Conservation (phyloP, 306 rosid genomes). For the Fragaria ananassa region DNA sequence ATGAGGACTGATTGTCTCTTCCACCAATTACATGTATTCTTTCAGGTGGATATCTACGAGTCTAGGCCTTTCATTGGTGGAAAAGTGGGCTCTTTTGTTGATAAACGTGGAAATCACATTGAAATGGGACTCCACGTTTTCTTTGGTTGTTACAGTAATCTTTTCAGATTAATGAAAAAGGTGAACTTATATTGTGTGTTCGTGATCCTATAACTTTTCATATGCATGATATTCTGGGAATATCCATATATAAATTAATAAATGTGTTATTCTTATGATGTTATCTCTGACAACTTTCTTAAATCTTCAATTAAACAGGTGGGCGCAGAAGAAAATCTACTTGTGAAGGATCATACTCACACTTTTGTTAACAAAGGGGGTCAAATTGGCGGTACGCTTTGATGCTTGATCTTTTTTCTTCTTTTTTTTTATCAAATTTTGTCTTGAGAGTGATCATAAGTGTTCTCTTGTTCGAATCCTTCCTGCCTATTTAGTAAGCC, state of each 20-base stretch:
- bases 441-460: background rate
- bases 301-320: conserved; percentile 49
- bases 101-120: conserved; percentile 83
- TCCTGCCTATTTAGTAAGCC: conserved; percentile 12
- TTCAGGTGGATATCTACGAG: conserved; percentile 93
- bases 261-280: background rate
- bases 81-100: conserved; percentile 96
- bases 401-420: conserved; percentile 18
- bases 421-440: background rate
- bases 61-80: conserved; percentile 91
- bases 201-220: conserved; percentile 7
- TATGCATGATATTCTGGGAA: background rate
- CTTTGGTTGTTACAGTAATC: conserved; percentile 97
- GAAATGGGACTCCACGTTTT: conserved; percentile 99
- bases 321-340: conserved; percentile 83
- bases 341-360: conserved; percentile 94
- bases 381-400: conserved; percentile 77
- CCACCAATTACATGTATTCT: conserved; percentile 1
- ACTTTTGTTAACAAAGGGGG: conserved; percentile 96
- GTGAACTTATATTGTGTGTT: conserved; percentile 36
- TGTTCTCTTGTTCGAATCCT: conserved; percentile 1
- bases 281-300: conserved; percentile 15
- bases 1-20: conserved; percentile 11
- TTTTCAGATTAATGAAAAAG: conserved; percentile 94
- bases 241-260: background rate